Conservation (phyloP, 1,284 basidiomycete species). For the Entoloma clypeatum region DNA sequence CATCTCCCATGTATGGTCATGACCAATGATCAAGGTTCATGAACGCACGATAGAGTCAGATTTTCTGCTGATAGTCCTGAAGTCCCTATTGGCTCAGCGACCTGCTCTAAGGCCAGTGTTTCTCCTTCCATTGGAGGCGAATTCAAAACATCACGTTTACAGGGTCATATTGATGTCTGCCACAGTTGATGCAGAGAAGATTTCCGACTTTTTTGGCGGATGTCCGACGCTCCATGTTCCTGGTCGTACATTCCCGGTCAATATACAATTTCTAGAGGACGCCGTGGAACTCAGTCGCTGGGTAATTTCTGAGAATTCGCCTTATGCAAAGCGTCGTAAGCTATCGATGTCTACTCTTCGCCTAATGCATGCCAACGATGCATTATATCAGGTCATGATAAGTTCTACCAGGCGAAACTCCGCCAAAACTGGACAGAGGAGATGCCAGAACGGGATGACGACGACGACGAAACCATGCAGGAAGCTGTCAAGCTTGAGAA, state of each 20-base stretch:
- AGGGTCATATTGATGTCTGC: slow-evolving; percentile 98
- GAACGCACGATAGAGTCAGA: slow-evolving; percentile 98
- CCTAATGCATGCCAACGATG: slow-evolving; percentile 4
- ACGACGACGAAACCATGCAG: slow-evolving; percentile 48
- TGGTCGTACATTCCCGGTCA: slow-evolving; percentile 96
- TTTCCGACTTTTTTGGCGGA: slow-evolving; percentile 89
- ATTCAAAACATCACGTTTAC: slow-evolving; percentile 3
- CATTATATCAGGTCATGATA: slow-evolving; percentile 44
- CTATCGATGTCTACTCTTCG: slow-evolving; percentile 12
- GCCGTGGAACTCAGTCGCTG: slow-evolving; percentile 87
- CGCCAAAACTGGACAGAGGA: slow-evolving; percentile 78
- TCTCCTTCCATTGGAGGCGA: neutral
- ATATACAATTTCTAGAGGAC: slow-evolving; percentile 87
- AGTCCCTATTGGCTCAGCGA: slow-evolving; percentile 78
- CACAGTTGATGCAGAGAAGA: slow-evolving; percentile 92
- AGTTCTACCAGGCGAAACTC: slow-evolving; percentile 60
- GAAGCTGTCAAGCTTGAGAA: slow-evolving; percentile 61
- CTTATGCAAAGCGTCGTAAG: slow-evolving; percentile 75
- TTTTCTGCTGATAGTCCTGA: slow-evolving; percentile 94
- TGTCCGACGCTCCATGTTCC: slow-evolving; percentile 90
- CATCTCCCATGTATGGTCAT: neutral
- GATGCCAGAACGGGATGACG: slow-evolving; percentile 54
- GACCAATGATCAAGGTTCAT: slow-evolving; percentile 59
- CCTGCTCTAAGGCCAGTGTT: slow-evolving; percentile 74
- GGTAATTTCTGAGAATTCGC: slow-evolving; percentile 80